phyloP scores from a whole-genome alignment of 2,329 filamentous ascomycete genomes.

The Penicillium rolfsii region DNA sequence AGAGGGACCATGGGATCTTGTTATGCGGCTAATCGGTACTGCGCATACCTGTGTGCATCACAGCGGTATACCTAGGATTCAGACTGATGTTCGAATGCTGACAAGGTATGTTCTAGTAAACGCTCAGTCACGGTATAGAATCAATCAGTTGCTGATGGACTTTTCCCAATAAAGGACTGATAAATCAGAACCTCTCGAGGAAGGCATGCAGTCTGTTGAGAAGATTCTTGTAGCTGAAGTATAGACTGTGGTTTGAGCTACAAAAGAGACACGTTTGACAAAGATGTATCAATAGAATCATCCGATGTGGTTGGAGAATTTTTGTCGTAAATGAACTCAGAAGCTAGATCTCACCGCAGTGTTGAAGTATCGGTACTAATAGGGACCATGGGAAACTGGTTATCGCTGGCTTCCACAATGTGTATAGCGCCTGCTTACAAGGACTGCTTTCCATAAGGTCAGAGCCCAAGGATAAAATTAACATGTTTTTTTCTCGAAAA shows the following conservation, averaged over 20 bases:
- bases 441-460: too few relatives aligned
- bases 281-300: not conserved
- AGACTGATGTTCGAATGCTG: slow-evolving; percentile 7
- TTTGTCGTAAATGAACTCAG: too few relatives aligned
- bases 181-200: not conserved
- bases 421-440: too few relatives aligned
- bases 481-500: too few relatives aligned
- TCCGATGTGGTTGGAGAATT: too few relatives aligned
- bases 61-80: slow-evolving; percentile 4
- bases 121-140: not conserved
- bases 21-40: slow-evolving; percentile 3
- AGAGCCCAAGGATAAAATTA: too few relatives aligned
- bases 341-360: too few relatives aligned
- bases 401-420: too few relatives aligned
- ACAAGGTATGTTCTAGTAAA: not conserved
- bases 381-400: too few relatives aligned
- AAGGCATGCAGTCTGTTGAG: not conserved
- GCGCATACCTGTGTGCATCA: slow-evolving; percentile 10
- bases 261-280: not conserved
- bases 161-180: not conserved
- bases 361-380: too few relatives aligned
- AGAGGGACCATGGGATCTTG: slow-evolving; percentile 2
- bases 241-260: not conserved
- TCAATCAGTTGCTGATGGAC: not conserved
- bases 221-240: not conserved